A percentile compares a stretch with the other conserved stretches of the same genome.
Evolutionary conservation across 1,139 yeast genomes (phyloP).

Genomic region (Candida labiduridarum): DNA sequence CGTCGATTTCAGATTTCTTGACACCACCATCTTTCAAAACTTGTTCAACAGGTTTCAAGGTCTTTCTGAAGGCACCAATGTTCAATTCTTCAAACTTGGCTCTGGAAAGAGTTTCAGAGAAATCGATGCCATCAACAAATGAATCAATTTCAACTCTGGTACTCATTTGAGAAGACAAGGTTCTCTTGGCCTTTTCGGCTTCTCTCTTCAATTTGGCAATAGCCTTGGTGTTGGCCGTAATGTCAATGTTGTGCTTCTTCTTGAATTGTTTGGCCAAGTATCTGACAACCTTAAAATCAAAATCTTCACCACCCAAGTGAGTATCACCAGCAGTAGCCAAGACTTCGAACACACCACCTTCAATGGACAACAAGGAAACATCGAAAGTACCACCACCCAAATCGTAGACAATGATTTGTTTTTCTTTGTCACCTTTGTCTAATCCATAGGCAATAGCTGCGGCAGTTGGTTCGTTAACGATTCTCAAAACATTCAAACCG

Average conservation of each 20-base stretch:
- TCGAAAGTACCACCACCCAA: slow-evolving; percentile 61
- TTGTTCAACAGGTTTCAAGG: slow-evolving; percentile 91
- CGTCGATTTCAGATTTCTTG: slow-evolving; percentile 81
- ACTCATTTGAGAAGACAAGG: slow-evolving; percentile 86
- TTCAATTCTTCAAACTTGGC: slow-evolving; percentile 95
- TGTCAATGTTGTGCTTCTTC: slow-evolving; percentile 84
- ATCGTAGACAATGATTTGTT: slow-evolving; percentile 53
- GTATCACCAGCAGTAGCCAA: slow-evolving; percentile 58
- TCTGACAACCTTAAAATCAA: slow-evolving; percentile 85
- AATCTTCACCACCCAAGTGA: slow-evolving; percentile 85
- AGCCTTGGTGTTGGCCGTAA: slow-evolving; percentile 74
- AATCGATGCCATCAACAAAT: slow-evolving; percentile 92
- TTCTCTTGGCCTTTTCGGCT: slow-evolving; percentile 96
- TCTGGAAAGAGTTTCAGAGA: slow-evolving; percentile 88
- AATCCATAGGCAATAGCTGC: slow-evolving; percentile 98
- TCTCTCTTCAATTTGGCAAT: slow-evolving; percentile 91
- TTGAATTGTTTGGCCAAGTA: slow-evolving; percentile 84
- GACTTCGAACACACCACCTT: slow-evolving; percentile 57
- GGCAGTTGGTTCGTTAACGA: slow-evolving; percentile 97
- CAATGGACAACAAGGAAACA: slow-evolving; percentile 52
- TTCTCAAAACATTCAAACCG: slow-evolving; percentile 90
- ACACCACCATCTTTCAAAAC: slow-evolving; percentile 89
- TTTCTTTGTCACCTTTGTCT: slow-evolving; percentile 67
- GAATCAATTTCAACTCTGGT: slow-evolving; percentile 94
- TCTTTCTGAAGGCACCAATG: slow-evolving; percentile 82